Evolutionary conservation across 129 eudicot genomes (phyloP).

Genomic region (Tanacetum coccineum): DNA sequence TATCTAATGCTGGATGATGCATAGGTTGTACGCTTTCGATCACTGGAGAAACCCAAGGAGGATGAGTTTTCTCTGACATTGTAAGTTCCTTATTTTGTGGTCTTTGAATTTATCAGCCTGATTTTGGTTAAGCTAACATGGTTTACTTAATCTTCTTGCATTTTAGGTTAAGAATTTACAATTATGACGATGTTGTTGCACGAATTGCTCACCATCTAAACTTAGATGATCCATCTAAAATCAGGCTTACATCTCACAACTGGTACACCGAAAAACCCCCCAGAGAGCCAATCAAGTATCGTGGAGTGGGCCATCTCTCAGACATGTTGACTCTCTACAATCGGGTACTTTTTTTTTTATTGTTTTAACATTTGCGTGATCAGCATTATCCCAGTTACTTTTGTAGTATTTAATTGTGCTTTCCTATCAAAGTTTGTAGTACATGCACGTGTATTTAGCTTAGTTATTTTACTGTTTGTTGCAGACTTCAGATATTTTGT

Average conservation of each 20-base stretch:
- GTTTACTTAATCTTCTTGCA: background rate
- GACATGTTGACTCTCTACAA: slow-evolving; percentile 61
- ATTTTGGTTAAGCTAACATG: background rate
- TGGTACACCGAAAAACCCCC: slow-evolving; percentile 61
- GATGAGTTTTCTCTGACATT: slow-evolving; percentile 56
- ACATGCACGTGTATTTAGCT: background rate
- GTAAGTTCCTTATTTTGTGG: slow-evolving; percentile 26
- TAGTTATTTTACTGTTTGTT: slow-evolving; percentile 1
- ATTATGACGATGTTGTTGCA: slow-evolving; percentile 60
- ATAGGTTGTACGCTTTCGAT: slow-evolving; percentile 61
- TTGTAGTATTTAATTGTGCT: background rate
- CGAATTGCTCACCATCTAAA: slow-evolving; percentile 50
- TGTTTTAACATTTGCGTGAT: background rate
- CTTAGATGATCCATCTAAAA: slow-evolving; percentile 56
- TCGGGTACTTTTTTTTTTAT: slow-evolving; percentile 34
- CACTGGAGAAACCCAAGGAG: slow-evolving; percentile 61
- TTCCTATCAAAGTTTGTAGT: background rate
- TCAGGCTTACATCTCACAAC: slow-evolving; percentile 66
- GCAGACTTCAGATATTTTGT: slow-evolving; percentile 57
- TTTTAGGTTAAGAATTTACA: slow-evolving; percentile 53
- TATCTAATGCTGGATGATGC: background rate
- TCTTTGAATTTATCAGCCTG: slow-evolving; percentile 1
- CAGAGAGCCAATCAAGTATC: slow-evolving; percentile 56
- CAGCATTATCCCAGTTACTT: background rate
- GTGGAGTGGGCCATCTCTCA: slow-evolving; percentile 46